Percentiles rank a stretch among this genome's conserved stretches.
Evolutionary conservation across 176 grass and related monocot species (phyloP).

Genomic region (Carex scoparia): DNA sequence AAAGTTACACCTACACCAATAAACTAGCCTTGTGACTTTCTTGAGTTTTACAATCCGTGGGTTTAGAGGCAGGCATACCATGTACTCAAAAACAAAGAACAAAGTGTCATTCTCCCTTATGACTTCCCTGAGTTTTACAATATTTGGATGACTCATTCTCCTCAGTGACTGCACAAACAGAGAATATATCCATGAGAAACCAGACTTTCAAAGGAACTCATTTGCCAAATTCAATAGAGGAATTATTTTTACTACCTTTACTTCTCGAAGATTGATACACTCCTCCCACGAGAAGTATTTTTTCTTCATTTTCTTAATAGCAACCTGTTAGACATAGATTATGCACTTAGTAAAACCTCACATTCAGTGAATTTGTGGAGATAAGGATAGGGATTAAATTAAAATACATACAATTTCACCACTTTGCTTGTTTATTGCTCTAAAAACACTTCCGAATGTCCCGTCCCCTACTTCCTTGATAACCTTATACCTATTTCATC

Average conservation of each 20-base stretch:
- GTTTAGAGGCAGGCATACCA: conserved; percentile 46
- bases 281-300: conserved; percentile 97
- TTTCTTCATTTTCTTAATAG: conserved; percentile 99
- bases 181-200: conserved; percentile 15
- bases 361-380: background rate
- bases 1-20: conserved; percentile 2
- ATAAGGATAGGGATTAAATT: conserved; percentile 13
- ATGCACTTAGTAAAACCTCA: background rate
- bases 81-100: conserved; percentile 98
- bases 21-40: background rate
- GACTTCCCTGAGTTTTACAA: conserved; percentile 97
- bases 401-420: conserved; percentile 71
- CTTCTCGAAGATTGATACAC: conserved; percentile 98
- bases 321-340: conserved; percentile 50
- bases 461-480: conserved; percentile 97
- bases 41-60: background rate
- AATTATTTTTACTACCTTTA: conserved; percentile 62
- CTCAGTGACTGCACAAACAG: conserved; percentile 52
- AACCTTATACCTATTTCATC: conserved; percentile 63
- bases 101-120: conserved; percentile 89
- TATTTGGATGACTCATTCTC: conserved; percentile 98
- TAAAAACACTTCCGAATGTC: conserved; percentile 97
- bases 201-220: conserved; percentile 2
- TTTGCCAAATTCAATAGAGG: conserved; percentile 16
- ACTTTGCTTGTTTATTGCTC: conserved; percentile 83